Conservation (phyloP, 2,329 filamentous ascomycete species). For the Paraphoma chrysanthemicola region DNA sequence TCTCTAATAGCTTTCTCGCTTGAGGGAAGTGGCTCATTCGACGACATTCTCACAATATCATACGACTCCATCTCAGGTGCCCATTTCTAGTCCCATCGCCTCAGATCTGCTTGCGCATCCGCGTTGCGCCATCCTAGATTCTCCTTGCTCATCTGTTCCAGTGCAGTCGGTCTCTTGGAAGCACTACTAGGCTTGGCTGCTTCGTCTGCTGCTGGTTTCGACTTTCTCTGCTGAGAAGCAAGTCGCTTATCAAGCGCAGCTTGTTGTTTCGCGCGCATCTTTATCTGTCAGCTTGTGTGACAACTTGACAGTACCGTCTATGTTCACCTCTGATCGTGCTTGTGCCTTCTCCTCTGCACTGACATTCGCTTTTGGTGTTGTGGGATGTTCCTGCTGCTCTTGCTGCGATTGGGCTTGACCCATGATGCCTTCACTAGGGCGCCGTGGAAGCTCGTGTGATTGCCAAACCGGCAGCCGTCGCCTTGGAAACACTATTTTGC, state of each 20-base stretch:
- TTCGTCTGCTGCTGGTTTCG: constrained; percentile 4
- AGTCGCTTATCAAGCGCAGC: constrained; percentile 38
- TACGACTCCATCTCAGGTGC: too few species aligned
- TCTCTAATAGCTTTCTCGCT: too few species aligned
- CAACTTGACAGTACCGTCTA: background rate
- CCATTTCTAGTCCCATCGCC: constrained; percentile 31
- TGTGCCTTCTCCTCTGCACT: constrained; percentile 31
- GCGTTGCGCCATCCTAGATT: constrained; percentile 40
- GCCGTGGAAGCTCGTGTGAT: background rate
- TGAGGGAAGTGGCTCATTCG: too few species aligned
- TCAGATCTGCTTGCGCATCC: constrained; percentile 35
- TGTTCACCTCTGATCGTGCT: constrained; percentile 31
- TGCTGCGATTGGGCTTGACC: constrained; percentile 34
- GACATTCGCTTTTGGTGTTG: constrained; percentile 27
- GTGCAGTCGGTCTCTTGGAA: constrained; percentile 29
- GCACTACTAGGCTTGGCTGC: constrained; percentile 5
- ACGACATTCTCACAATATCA: too few species aligned
- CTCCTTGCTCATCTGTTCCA: constrained; percentile 39
- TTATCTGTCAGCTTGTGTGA: constrained; percentile 6
- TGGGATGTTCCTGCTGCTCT: constrained; percentile 12
- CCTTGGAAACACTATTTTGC: too few species aligned
- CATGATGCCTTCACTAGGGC: constrained; percentile 16
- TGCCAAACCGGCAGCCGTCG: too few species aligned
- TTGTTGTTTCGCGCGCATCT: constrained; percentile 43
- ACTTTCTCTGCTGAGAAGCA: constrained; percentile 23